Conservation (phyloP, 1,284 basidiomycete genomes). For the Rhodofomes roseus region DNA sequence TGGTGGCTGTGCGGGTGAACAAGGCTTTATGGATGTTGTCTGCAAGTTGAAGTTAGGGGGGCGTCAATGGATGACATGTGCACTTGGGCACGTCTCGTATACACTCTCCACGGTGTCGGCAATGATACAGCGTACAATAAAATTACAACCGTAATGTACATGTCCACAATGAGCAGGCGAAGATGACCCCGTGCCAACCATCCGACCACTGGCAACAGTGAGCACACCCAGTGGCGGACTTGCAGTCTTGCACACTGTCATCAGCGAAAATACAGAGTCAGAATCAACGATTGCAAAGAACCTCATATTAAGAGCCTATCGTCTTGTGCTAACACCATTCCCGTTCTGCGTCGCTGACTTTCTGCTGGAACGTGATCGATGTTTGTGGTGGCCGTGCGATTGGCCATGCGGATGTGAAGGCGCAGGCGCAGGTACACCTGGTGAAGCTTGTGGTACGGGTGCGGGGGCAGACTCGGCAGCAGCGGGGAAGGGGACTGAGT, state of each 20-base stretch:
- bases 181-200: background rate
- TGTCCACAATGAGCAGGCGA: background rate
- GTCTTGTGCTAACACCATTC: background rate
- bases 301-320: background rate
- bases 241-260: too few species aligned
- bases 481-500: slow-evolving; percentile 17
- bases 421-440: background rate
- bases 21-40: too few species aligned
- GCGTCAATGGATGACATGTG: too few species aligned
- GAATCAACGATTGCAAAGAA: background rate
- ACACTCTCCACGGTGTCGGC: too few species aligned
- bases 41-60: too few species aligned
- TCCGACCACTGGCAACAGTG: too few species aligned
- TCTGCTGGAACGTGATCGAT: background rate
- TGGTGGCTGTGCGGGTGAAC: too few species aligned
- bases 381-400: background rate
- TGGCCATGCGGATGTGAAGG: background rate
- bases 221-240: too few species aligned
- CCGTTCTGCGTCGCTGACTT: background rate
- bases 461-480: slow-evolving; percentile 6
- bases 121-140: too few species aligned
- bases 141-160: background rate
- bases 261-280: background rate
- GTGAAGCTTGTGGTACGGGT: slow-evolving; percentile 5
- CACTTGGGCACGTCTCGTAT: too few species aligned